Evolutionary conservation across 768 basidiomycete species (phyloP).

Genomic region (Boletus rufocinnamomeus): DNA sequence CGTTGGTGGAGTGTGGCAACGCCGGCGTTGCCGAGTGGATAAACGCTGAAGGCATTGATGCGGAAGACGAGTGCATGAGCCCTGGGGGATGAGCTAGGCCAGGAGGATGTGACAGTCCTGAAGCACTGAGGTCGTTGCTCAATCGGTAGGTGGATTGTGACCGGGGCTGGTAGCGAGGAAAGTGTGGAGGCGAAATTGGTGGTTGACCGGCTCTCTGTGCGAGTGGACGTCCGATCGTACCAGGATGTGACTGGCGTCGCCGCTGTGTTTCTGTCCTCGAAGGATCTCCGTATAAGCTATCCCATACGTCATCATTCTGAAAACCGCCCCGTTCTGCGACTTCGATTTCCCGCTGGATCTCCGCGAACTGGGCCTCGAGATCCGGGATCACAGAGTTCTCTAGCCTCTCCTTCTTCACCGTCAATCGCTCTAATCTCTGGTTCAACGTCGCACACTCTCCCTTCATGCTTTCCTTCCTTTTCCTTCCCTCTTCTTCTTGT

Average conservation of each 20-base stretch:
- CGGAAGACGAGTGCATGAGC: slow-evolving; percentile 12
- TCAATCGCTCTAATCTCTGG: slow-evolving; percentile 68
- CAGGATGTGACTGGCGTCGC: slow-evolving; percentile 32
- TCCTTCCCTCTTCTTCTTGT: slow-evolving; percentile 51
- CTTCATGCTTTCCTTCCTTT: slow-evolving; percentile 55
- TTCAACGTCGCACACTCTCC: slow-evolving; percentile 56
- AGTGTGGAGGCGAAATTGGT: slow-evolving; percentile 31
- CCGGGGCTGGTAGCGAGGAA: slow-evolving; percentile 31
- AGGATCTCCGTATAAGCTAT: slow-evolving; percentile 15
- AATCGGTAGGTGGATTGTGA: slow-evolving; percentile 28
- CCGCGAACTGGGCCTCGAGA: slow-evolving; percentile 65
- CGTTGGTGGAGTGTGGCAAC: slow-evolving; percentile 18
- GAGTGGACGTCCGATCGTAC: slow-evolving; percentile 29
- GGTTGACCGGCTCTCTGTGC: slow-evolving; percentile 17
- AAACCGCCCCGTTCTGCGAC: slow-evolving; percentile 29
- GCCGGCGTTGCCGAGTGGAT: slow-evolving; percentile 10
- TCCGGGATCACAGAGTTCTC: slow-evolving; percentile 60
- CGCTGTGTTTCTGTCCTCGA: slow-evolving; percentile 24
- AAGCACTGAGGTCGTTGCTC: slow-evolving; percentile 14
- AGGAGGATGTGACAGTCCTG: slow-evolving; percentile 19
- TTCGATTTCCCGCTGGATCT: slow-evolving; percentile 63
- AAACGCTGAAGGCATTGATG: slow-evolving; percentile 21
- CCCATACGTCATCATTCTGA: slow-evolving; percentile 22
- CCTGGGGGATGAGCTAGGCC: slow-evolving; percentile 20
- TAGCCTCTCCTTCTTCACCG: slow-evolving; percentile 64